Base-by-base conservation (phyloP, 371 early-diverging fungal genomes). In the Batrachochytrium dendrobatidis region DNA sequence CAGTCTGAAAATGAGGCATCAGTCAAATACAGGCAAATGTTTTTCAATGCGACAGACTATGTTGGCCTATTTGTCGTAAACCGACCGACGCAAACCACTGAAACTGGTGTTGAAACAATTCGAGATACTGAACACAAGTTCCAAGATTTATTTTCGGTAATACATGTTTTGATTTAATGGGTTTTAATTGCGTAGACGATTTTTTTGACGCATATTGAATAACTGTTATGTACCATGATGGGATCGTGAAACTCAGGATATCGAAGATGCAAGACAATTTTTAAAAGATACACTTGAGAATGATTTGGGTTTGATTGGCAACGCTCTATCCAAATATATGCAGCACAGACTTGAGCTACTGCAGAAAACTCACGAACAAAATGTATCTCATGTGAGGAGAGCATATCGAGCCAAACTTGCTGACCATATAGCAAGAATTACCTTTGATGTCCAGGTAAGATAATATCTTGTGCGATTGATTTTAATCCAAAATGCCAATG, bases 61-160 rank as follows among this genome's bases (percentile, higher is more conserved):
- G n/a, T 51, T 4, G 52, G 52, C 5, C 52, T 51, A 10, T 51
- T 51, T 22, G 6, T 4, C 6, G 52, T 51, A 12, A 51, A 51
- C n/a, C 6, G 52, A 26, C 52, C 52, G 6, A 22, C 8, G 52
- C 52, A 51, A 22, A 51, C 52, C 7, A 33, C 29, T 6, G 8
- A 24, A 26, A 51, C 28, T 17, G 33, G 3, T 4, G 30, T 51
- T 30, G 25, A 22, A 20, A 4, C 8, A 7, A 33, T 26, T 4
- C n/a, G n/a, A n/a, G n/a, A n/a, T n/a, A n/a, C n/a, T n/a, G n/a
- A n/a, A n/a, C n/a, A n/a, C n/a, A n/a, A n/a, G n/a, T n/a, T n/a
- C n/a, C n/a, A n/a, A n/a, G n/a, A n/a, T n/a, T n/a, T n/a, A n/a
- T n/a, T n/a, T n/a, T n/a, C n/a, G n/a, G n/a, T n/a, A n/a, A n/a